Evolutionary conservation across 148 eudicot genomes (phyloP), one percentile per base, ranked within the genome.

Genomic region (Rhododendron simsii): DNA sequence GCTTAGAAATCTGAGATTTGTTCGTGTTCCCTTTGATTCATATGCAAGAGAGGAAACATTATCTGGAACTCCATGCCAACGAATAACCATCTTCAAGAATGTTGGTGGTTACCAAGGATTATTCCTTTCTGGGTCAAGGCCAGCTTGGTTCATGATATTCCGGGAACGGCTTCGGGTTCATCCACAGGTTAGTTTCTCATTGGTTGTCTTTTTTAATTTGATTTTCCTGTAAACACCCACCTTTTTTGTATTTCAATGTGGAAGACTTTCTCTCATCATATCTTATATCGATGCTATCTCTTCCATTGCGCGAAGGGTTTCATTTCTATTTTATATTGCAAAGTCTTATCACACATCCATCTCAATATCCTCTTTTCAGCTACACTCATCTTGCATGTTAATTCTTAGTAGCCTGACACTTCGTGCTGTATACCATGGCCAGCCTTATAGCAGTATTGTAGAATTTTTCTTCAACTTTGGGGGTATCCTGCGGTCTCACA

Each of bases 131-230:
- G 99, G 99, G 18, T 86, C 92, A 81, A 91, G 98, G 87, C 99
- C 99, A 81, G 91, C 93, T 71, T 97, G 99, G 99, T 94, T 94
- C 87, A 97, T 97, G 99, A 86, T 92, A 81, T 95, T 97, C 84
- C 91, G 98, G 89, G 99, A 93, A 88, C 98, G 98, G 45, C 88
- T 94, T 86, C 94, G 99, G 87, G 90, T 95, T 86, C 99, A 97
- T 91, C 98, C 98, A 86, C 99, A 97, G 98, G 99, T 96, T 82
- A 90, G 90, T 83, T 45, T 85, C 69, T 81, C 26, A 33, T 86
- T 53, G 26, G 65, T 47, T 13, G 10, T 11, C 14, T 80, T 44
- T 75, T 30, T 35, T 35, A 44, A 26, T 86, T 51, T 81, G 8
- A 33, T 82, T 59, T 35, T 75, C 67, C 51, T 82, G 41, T 41